Evolutionary conservation across 2,329 filamentous ascomycete species (phyloP), one percentile per base, ranked within the genome.

Genomic region (Xylaria digitata): DNA sequence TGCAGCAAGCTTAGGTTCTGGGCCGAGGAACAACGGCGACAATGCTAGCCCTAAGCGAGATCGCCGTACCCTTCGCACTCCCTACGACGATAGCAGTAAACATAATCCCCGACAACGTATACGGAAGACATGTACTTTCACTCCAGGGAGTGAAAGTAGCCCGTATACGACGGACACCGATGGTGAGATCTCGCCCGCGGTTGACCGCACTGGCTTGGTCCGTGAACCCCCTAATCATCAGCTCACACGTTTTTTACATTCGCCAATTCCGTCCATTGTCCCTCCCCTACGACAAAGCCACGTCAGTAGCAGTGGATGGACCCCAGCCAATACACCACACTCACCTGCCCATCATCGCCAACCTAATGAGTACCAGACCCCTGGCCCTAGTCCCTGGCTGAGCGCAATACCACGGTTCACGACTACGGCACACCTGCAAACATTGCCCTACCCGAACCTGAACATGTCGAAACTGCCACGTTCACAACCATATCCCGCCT

Each of bases 381-480:
- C 70, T 3, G 72, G 72, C 6, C 75, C 80, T 2, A 82, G 80
- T 63, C 82, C 82, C 4, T 79, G 80, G 72, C 77, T 84, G 7
- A 84, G 80, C 66, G 82, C 82, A 13, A 79, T 84, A 34, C 82
- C 83, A 6, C 78, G 82, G 21, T 80, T 80, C 67, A 73, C 71
- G 21, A 74, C 73, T 2, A 62, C 72, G 2, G 66, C 70, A 8
- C 71, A 73, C 54, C 37, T 71, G 13, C 62, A 61, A 17, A 9
- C 56, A 30, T 56, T 48, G 34, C 30, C 66, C 7, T 49, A 66
- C 26, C 34, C 49, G 23, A 48, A 21, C 32, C 9, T 34, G 4
- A 64, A 73, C 48, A 65, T 52, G n/a, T 68, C 65, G n/a, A 66
- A 73, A 0, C 70, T 53, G 5, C 68, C 72, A 2, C 71, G 64